A percentile compares a stretch with the other conserved stretches of the same genome.
Conservation (phyloP, 2,329 filamentous ascomycete species). For the Zasmidium cellare region DNA sequence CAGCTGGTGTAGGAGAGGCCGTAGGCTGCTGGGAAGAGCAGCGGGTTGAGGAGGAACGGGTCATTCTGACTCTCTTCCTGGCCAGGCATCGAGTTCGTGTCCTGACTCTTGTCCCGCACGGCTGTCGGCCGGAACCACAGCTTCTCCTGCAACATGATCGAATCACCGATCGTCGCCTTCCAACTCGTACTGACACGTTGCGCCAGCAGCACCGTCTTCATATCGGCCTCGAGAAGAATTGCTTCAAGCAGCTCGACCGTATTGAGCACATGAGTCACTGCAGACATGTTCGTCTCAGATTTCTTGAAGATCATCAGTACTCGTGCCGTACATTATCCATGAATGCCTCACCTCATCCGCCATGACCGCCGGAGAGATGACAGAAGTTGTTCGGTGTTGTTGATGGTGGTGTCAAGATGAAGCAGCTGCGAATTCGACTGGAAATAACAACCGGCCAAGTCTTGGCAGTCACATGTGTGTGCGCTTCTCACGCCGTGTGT, state of each 20-base stretch:
- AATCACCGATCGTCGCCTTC: neutral
- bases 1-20: too few species aligned
- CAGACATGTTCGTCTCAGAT: too few species aligned
- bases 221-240: neutral
- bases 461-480: neutral
- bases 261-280: neutral
- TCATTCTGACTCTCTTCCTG: too few species aligned
- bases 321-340: too few species aligned
- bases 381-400: neutral
- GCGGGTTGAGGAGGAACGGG: too few species aligned
- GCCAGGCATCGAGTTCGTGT: too few species aligned
- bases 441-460: neutral
- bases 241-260: neutral
- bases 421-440: too few species aligned
- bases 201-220: conserved; percentile 5
- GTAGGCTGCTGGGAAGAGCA: too few species aligned
- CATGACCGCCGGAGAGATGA: neutral
- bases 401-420: neutral
- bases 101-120: too few species aligned
- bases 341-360: neutral
- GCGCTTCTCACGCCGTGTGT: too few species aligned
- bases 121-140: neutral
- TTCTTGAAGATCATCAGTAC: too few species aligned
- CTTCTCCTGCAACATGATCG: neutral
- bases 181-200: neutral